Conservation (phyloP, 2,329 filamentous ascomycete genomes). For the Trichoderma sp. region DNA sequence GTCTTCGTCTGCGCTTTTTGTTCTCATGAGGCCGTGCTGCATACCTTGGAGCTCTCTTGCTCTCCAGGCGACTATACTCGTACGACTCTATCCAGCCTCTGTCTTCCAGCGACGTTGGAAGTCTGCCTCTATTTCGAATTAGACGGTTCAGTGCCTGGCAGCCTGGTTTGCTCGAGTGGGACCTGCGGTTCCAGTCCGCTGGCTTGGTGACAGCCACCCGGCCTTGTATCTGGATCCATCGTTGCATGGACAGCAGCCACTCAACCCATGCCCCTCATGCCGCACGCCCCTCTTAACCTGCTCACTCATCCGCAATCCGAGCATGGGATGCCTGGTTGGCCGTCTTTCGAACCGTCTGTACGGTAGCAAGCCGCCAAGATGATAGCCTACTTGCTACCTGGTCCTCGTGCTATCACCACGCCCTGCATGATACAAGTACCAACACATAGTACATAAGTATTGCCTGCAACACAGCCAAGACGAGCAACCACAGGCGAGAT, state of each 20-base stretch:
- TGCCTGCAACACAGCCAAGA: slow-evolving; percentile 2
- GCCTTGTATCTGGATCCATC: slow-evolving; percentile 25
- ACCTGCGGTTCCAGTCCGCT: slow-evolving; percentile 26
- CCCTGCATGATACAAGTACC: neutral
- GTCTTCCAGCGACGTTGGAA: neutral
- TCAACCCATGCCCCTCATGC: slow-evolving; percentile 9
- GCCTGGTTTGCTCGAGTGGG: slow-evolving; percentile 13
- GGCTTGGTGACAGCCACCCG: slow-evolving; percentile 26
- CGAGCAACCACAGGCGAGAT: slow-evolving; percentile 7
- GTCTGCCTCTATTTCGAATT: neutral
- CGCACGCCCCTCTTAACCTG: slow-evolving; percentile 9
- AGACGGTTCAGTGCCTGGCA: slow-evolving; percentile 2
- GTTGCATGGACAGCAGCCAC: slow-evolving; percentile 10
- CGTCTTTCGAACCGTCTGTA: slow-evolving; percentile 23
- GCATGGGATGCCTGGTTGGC: slow-evolving; percentile 6
- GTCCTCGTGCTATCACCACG: slow-evolving; percentile 12
- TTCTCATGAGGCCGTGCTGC: neutral
- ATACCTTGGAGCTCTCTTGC: neutral
- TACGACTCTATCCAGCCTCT: neutral
- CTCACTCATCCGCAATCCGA: slow-evolving; percentile 7
- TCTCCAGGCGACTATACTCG: neutral
- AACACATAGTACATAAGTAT: neutral
- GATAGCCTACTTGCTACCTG: neutral
- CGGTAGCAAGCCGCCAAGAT: slow-evolving; percentile 22
- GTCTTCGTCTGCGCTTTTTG: neutral